A percentile compares a stretch with the other conserved stretches of the same genome.
Conservation (phyloP, 352 stramenopile species). For the Globisporangium irregulare region DNA sequence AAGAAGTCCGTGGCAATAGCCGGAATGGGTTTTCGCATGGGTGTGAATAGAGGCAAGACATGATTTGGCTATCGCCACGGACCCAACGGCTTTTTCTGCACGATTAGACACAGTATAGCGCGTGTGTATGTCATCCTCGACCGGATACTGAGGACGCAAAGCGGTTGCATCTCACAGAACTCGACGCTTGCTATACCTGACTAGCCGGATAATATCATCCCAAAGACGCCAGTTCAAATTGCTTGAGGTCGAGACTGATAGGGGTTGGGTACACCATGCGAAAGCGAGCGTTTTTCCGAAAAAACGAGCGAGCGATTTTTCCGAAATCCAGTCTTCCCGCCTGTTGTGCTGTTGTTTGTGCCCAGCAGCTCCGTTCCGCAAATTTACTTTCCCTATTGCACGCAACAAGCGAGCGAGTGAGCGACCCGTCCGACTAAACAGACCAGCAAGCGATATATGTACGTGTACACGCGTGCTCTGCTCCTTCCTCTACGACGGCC, state of each 20-base stretch:
- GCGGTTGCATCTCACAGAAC: not conserved
- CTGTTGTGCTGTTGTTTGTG: not conserved
- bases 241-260: not conserved
- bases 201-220: not conserved
- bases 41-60: not conserved
- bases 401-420: not conserved
- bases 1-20: not conserved
- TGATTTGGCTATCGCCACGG: conserved; percentile 11
- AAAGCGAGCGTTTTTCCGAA: not conserved
- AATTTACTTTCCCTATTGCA: conserved; percentile 12
- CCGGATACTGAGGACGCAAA: not conserved
- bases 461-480: not conserved
- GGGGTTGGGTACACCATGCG: not conserved
- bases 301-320: not conserved
- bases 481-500: not conserved
- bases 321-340: conserved; percentile 6
- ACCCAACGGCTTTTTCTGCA: not conserved
- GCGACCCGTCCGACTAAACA: not conserved
- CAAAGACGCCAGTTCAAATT: not conserved
- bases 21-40: not conserved
- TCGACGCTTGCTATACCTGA: not conserved
- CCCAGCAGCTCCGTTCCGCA: not conserved
- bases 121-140: not conserved
- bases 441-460: not conserved
- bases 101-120: not conserved